Conservation (phyloP, 129 eudicot genomes). For the Saussurea involucrata region DNA sequence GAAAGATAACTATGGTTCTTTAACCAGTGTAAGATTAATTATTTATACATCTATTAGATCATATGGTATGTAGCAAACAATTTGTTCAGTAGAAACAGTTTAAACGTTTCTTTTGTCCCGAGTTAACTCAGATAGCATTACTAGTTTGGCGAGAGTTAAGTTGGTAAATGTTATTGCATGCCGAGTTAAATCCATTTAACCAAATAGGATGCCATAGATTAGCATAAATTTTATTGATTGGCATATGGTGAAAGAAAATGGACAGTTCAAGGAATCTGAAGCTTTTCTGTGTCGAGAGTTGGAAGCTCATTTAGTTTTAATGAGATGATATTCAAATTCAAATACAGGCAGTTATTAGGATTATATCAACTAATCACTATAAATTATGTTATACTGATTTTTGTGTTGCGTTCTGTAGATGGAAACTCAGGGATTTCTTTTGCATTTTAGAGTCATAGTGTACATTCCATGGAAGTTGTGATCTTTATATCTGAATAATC, state of each 20-base stretch:
- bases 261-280: background rate
- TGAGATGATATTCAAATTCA: background rate
- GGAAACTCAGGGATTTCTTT: background rate
- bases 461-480: background rate
- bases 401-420: background rate
- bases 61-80: background rate
- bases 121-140: background rate
- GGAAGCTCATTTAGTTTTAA: background rate
- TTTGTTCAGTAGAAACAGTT: background rate
- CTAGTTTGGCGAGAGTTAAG: background rate
- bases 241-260: background rate
- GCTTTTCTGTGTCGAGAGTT: background rate
- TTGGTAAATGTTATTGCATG: background rate
- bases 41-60: background rate
- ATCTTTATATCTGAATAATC: background rate
- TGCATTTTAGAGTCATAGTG: background rate
- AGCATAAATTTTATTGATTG: background rate
- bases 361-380: background rate
- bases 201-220: background rate
- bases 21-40: background rate
- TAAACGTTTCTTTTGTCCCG: background rate
- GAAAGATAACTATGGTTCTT: background rate
- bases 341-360: background rate
- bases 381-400: background rate
- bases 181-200: background rate